Base-by-base conservation (phyloP, 306 rosid genomes). In the Prunus davidiana region DNA sequence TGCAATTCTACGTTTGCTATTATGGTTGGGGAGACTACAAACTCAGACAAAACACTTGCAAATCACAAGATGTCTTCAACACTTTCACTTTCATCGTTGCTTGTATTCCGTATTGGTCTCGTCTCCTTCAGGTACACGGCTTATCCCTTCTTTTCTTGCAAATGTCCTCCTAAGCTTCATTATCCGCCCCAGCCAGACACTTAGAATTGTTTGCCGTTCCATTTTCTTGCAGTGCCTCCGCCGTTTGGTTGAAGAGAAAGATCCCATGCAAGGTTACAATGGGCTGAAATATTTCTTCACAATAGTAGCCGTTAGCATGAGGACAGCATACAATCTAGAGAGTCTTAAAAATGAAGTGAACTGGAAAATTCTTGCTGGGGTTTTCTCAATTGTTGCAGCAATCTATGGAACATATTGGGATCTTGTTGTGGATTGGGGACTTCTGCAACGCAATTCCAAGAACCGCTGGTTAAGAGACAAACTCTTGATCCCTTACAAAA, bases 391-490 rank as follows among this genome's bases (percentile, higher is more conserved):
- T 43, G 22, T 74, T 47, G 89, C 97, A 56, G 87, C 92, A 69
- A 12, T 85, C 25, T 58, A 75, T 34, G 57, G 88, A 41, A 89
- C 88, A 13, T 91, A 89, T 28, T 91, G 94, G 97, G 93, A 91
- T 82, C 79, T 91, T 64, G 82, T 84, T 52, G 70, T 84, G 3
- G 96, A 91, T 71, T 91, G 96, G 94, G 94, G 92, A 43, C 97
- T 91, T 46, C 81, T 89, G 25, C 89, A 89, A 52, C 82, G 84
- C 14, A 55, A 73, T 27, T 89, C 91, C 2, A 86, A 79, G 81
- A 91, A 91, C 76, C 87, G 86, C 43, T 86, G 88, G 92, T 83
- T 89, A 71, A 84, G 94, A 76, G 94, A 89, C 76, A 91, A 91
- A 77, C 94, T 91, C 74, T 41, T 87, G 19, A 12, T 88, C 75